Evolutionary conservation across 148 eudicot species (phyloP), one percentile per base, ranked within the genome.

Genomic region (Chenopodium quinoa): DNA sequence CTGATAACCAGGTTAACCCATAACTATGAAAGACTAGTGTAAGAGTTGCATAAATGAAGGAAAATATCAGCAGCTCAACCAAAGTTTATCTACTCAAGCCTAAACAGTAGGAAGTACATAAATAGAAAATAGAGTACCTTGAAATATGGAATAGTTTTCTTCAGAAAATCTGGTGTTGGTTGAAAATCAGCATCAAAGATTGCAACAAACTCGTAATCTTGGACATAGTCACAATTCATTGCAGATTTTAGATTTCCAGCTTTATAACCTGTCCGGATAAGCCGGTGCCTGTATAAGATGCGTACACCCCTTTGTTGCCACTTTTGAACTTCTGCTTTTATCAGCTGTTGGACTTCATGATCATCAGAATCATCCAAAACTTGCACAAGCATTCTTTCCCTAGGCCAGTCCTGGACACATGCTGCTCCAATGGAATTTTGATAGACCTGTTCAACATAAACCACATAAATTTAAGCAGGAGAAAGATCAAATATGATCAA

Each of bases 141-240:
- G 81, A 95, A 95, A 86, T 92, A 89, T 25, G 97, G 99, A 81
- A 95, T 63, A 25, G 99, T 95, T 82, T 86, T 91, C 88, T 88
- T 93, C 81, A 95, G 87, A 86, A 93, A 95, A 88, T 95, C 99
- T 48, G 97, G 97, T 23, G 90, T 73, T 46, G 99, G 99, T 82
- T 93, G 97, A 82, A 95, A 95, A 90, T 95, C 99, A 69, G 99
- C 93, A 88, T 95, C 99, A 73, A 95, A 95, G 73, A 95, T 92
- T 29, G 99, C 99, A 64, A 95, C 99, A 80, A 89, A 95, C 86
- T 95, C 99, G 58, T 95, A 95, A 87, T 92, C 90, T 86, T 91
- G 88, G 80, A 95, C 97, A 84, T 95, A 95, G 82, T 95, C 95
- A 84, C 99, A 95, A 81, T 84, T 88, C 99, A 95, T 95, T 73